A percentile compares a stretch with the other conserved stretches of the same genome.
phyloP scores from a whole-genome alignment of 768 basidiomycete species.

The Plicaturopsis crispa region DNA sequence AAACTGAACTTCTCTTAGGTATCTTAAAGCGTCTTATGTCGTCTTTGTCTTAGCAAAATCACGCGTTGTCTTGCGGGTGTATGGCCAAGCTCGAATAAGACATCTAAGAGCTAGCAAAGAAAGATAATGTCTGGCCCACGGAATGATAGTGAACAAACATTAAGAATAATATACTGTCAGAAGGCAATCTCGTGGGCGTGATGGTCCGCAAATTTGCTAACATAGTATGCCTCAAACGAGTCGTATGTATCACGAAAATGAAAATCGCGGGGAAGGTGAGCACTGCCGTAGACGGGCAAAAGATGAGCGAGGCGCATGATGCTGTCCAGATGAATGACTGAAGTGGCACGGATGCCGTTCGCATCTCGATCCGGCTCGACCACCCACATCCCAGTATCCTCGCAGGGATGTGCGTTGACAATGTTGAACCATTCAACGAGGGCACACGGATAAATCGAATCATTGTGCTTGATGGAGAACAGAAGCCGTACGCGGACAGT shows the following conservation, averaged over 20 bases:
- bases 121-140: no score
- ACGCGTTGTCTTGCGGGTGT: no score
- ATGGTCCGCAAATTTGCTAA: slow-evolving; percentile 20
- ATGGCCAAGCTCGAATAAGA: no score
- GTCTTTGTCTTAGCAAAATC: no score
- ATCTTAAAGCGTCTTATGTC: no score
- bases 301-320: slow-evolving; percentile 14
- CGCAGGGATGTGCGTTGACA: slow-evolving; percentile 10
- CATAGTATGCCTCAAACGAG: slow-evolving; percentile 13
- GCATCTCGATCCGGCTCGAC: slow-evolving; percentile 13
- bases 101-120: no score
- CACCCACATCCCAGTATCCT: slow-evolving; percentile 16
- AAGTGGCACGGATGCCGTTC: slow-evolving; percentile 3
- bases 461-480: slow-evolving; percentile 13
- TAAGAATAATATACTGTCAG: neutral
- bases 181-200: slow-evolving; percentile 17
- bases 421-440: slow-evolving; percentile 19
- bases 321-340: slow-evolving; percentile 13
- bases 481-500: slow-evolving; percentile 15
- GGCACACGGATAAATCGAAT: slow-evolving; percentile 14
- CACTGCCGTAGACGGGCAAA: slow-evolving; percentile 8
- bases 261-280: slow-evolving; percentile 7
- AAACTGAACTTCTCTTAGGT: no score
- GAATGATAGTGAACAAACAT: no score
- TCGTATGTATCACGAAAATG: slow-evolving; percentile 10